Conservation (phyloP, 306 rosid species). For the Chamaecrista fasciculata region DNA sequence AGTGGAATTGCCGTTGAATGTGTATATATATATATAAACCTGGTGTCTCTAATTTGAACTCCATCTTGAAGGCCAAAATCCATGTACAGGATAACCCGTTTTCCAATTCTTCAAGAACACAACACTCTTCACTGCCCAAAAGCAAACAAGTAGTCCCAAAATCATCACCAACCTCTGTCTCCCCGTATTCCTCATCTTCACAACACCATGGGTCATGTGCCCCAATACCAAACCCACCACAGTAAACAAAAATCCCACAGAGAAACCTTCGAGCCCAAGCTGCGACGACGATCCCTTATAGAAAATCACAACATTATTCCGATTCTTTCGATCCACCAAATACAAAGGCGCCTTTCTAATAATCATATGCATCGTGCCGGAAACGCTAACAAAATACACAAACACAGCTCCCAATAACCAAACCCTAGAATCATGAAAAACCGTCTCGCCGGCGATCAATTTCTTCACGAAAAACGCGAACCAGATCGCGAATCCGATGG, state of each 20-base stretch:
- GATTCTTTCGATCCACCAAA: constrained; percentile 64
- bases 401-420: constrained; percentile 77
- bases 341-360: constrained; percentile 92
- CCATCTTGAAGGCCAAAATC: constrained; percentile 94
- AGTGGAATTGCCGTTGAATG: background rate
- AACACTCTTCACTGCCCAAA: constrained; percentile 84
- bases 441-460: constrained; percentile 55
- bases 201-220: constrained; percentile 60
- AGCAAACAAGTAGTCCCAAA: constrained; percentile 57
- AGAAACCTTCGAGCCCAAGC: constrained; percentile 90
- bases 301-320: constrained; percentile 59
- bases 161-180: constrained; percentile 61
- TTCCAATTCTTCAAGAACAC: constrained; percentile 82
- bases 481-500: constrained; percentile 39
- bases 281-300: constrained; percentile 92
- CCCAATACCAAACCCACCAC: constrained; percentile 83
- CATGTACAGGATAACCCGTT: constrained; percentile 89
- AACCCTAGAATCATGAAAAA: constrained; percentile 62
- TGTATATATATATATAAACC: too few species aligned
- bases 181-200: constrained; percentile 46
- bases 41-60: constrained; percentile 27
- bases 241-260: constrained; percentile 78
- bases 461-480: constrained; percentile 49
- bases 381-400: constrained; percentile 85
- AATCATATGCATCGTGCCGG: constrained; percentile 88